Percentiles rank a stretch among this genome's conserved stretches.
These are phyloP conservation scores for Cercis canadensis DNA, from an alignment of 306 rosid species.

Conservation along the genomic window DNA sequence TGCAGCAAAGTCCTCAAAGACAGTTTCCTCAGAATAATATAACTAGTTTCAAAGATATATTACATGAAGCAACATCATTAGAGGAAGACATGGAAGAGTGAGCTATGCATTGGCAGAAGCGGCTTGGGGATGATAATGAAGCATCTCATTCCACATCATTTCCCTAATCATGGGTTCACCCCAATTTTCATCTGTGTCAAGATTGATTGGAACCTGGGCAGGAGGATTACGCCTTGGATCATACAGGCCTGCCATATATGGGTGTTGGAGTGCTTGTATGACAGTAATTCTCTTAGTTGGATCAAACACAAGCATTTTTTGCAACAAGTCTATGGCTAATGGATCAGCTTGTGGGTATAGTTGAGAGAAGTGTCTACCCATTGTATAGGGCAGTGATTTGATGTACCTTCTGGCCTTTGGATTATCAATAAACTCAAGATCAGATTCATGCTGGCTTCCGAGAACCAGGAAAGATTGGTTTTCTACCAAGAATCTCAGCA, in stretches of 20 bases:
- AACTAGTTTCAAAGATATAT: neutral
- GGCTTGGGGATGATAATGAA: constrained; percentile 78
- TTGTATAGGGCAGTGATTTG: constrained; percentile 60
- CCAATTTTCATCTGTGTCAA: constrained; percentile 68
- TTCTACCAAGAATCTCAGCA: constrained; percentile 88
- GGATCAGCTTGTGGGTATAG: constrained; percentile 81
- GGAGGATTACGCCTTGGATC: constrained; percentile 64
- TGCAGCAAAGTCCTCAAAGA: constrained; percentile 31
- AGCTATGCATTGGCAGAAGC: constrained; percentile 41
- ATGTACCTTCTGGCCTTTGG: constrained; percentile 66
- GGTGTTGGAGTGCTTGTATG: constrained; percentile 83
- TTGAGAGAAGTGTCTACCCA: constrained; percentile 60
- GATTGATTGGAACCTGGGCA: constrained; percentile 63
- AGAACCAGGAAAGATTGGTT: constrained; percentile 91
- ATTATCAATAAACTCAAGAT: constrained; percentile 69
- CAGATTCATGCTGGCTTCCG: constrained; percentile 69
- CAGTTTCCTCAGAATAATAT: constrained; percentile 12
- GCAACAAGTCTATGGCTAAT: constrained; percentile 78
- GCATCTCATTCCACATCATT: constrained; percentile 88
- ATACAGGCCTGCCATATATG: constrained; percentile 71
- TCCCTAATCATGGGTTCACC: constrained; percentile 67
- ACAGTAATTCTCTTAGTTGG: constrained; percentile 82
- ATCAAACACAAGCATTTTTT: constrained; percentile 82
- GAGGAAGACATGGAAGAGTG: constrained; percentile 29
- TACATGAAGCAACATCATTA: neutral